These are phyloP conservation scores for Trichoderma breve DNA, from an alignment of 2,329 filamentous ascomycete species.

Conservation along the genomic window DNA sequence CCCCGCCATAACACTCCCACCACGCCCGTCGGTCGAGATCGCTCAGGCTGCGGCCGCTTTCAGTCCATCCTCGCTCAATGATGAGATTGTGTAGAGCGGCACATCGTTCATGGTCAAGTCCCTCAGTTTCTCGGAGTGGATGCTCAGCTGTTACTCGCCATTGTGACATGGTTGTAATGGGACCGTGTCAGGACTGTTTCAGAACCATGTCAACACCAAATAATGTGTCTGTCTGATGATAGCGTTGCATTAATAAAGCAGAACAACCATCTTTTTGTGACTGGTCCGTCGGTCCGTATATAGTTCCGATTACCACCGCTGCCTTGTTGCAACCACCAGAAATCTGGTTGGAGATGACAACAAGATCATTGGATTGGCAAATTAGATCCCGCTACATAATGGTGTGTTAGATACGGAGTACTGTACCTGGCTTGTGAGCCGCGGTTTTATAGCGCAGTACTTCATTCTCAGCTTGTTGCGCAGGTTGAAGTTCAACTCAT, in stretches of 20 bases:
- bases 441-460: background rate
- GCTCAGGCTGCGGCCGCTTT: conserved; percentile 11
- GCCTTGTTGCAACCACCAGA: background rate
- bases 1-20: conserved; percentile 13
- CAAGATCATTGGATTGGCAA: background rate
- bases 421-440: background rate
- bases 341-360: background rate
- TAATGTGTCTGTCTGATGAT: background rate
- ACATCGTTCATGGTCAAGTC: conserved; percentile 12
- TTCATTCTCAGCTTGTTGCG: background rate
- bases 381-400: background rate
- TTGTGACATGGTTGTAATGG: background rate
- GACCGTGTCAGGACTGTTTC: background rate
- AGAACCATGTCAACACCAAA: background rate
- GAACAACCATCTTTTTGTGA: background rate
- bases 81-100: conserved; percentile 17
- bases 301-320: background rate
- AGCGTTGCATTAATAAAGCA: background rate
- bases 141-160: conserved; percentile 11
- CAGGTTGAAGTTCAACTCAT: background rate
- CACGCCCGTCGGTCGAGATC: background rate
- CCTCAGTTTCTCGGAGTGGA: conserved; percentile 3
- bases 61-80: conserved; percentile 10
- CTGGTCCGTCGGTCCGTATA: background rate
- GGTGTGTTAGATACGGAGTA: too few relatives aligned